Base-by-base conservation (phyloP, 2,329 filamentous ascomycete species). In the Trichoderma asperellum region DNA sequence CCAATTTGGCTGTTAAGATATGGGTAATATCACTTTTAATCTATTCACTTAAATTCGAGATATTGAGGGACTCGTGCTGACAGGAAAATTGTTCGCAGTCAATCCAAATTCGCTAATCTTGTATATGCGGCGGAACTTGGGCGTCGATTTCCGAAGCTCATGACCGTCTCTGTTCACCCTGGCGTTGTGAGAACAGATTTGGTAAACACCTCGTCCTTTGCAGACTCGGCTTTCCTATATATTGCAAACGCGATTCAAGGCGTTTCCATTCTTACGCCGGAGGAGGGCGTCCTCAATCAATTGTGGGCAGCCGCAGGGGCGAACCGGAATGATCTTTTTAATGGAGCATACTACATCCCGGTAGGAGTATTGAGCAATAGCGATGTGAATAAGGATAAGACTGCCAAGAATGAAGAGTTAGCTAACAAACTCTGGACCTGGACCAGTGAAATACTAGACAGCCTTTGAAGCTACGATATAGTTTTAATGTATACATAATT, bases 61-160 rank as follows among this genome's bases (percentile, higher is more conserved):
- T 2, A 47, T 61, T 4, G 24, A 47, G 16, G 2, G 5, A 47
- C 8, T 16, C 24, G 27, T 60, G 21, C n/a, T 49, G n/a, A 49
- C n/a, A 49, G 4, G 21, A 43, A 21, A 18, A 47, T 6, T 4
- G 2, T 21, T 35, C 78, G 79, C 68, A 73, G 72, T 18, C 76
- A 77, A 71, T 76, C 74, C 68, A 80, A 79, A 73, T 67, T 79
- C 6, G 75, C 76, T 34, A 76, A 76, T 64, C 57, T 78, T 14
- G 72, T 79, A 40, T 78, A 73, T 64, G 71, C 77, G 16, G 69
- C 72, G 7, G 72, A 77, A 61, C 70, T 79, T 4, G 76, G 74
- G 4, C 70, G 72, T 61, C 67, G 66, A 14, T 70, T 75, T 55
- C 74, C 73, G 7, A 60, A 71, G 5, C 68, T 78, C 53, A 76